Conservation (phyloP, 2,329 filamentous ascomycete species). For the Ophiostoma sp. region DNA sequence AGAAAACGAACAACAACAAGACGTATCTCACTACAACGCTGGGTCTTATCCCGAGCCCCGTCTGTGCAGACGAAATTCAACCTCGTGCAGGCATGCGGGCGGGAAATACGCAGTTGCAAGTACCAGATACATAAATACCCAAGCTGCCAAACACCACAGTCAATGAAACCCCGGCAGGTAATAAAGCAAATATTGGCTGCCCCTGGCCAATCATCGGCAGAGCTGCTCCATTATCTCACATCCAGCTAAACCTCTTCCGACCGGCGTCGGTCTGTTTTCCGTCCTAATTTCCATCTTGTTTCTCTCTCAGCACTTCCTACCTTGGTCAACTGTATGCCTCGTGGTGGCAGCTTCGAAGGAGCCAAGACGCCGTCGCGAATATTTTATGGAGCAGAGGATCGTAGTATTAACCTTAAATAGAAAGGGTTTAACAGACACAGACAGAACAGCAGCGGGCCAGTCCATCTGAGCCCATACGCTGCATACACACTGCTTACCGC, state of each 20-base stretch:
- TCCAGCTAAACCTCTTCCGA: background rate
- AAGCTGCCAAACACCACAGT: background rate
- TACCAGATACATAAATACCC: background rate
- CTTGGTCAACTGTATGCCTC: background rate
- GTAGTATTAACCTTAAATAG: too few relatives aligned
- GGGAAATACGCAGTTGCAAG: background rate
- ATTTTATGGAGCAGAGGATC: too few relatives aligned
- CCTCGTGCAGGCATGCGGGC: too few relatives aligned
- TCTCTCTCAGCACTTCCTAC: background rate
- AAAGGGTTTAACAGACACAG: too few relatives aligned
- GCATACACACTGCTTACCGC: background rate
- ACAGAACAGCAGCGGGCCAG: too few relatives aligned
- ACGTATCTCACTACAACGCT: too few relatives aligned
- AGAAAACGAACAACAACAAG: too few relatives aligned
- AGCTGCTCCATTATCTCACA: background rate
- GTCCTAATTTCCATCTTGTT: background rate
- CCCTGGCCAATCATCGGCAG: background rate
- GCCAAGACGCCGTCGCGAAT: background rate
- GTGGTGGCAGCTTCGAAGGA: background rate
- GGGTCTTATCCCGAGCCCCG: too few relatives aligned
- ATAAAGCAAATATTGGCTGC: background rate
- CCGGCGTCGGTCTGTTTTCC: background rate
- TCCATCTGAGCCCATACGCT: too few relatives aligned
- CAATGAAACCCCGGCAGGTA: background rate
- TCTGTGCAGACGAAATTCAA: too few relatives aligned